Conservation (phyloP, 148 eudicot species). For the Amaranthus hypochondriacus region DNA sequence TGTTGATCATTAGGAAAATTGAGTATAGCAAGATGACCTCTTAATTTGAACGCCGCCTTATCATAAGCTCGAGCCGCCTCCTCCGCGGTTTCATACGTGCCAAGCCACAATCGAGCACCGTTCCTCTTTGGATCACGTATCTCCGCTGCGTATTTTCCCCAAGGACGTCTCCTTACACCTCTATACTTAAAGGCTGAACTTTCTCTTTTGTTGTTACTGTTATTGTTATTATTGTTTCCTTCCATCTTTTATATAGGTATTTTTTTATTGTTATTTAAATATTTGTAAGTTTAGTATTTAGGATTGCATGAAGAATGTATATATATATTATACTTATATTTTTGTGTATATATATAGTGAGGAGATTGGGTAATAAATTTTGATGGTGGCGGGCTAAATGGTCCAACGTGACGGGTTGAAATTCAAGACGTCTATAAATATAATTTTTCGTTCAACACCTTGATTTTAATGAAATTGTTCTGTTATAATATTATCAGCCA, state of each 20-base stretch:
- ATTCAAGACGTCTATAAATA: constrained; percentile 4
- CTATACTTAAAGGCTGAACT: constrained; percentile 27
- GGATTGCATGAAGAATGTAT: background rate
- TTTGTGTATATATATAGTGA: background rate
- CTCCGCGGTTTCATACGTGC: constrained; percentile 36
- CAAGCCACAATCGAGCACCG: constrained; percentile 40
- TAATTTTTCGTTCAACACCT: constrained; percentile 22
- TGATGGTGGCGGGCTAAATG: constrained; percentile 28
- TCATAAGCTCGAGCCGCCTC: constrained; percentile 46
- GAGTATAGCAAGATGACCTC: constrained; percentile 43
- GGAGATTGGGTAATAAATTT: background rate
- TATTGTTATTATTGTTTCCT: constrained; percentile 8
- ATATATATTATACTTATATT: background rate
- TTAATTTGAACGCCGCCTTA: constrained; percentile 29
- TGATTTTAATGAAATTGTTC: constrained; percentile 6
- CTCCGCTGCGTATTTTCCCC: constrained; percentile 46
- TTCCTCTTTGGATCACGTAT: constrained; percentile 38
- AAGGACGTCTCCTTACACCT: constrained; percentile 38
- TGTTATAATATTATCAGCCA: too few relatives aligned
- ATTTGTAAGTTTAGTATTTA: background rate
- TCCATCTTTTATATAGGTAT: background rate
- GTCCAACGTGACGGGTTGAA: constrained; percentile 38
- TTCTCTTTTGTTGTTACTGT: constrained; percentile 9
- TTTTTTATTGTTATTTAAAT: background rate
- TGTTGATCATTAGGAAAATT: constrained; percentile 42